These are phyloP conservation scores for Fomitopsis schrenkii DNA, from an alignment of 1,284 basidiomycete genomes.

Conservation along the genomic window DNA sequence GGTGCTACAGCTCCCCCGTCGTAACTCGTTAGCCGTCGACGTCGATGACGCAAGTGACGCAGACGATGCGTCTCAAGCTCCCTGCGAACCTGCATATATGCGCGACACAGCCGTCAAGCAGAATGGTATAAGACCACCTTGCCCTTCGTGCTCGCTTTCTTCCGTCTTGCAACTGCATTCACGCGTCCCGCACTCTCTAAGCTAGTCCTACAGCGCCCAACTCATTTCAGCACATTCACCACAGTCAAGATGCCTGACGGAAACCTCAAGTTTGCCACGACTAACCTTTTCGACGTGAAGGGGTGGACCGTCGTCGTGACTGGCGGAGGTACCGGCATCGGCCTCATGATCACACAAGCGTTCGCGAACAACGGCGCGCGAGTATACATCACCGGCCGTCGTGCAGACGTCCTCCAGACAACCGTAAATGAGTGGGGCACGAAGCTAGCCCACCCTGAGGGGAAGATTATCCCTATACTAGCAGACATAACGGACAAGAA, in stretches of 20 bases:
- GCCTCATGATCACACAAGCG: slow-evolving; percentile 36
- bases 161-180: background rate
- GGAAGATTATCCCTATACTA: slow-evolving; percentile 30
- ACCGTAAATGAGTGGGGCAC: slow-evolving; percentile 24
- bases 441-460: slow-evolving; percentile 25
- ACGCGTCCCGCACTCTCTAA: background rate
- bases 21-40: too few relatives aligned
- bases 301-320: slow-evolving; percentile 35
- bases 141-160: background rate
- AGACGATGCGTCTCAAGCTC: too few relatives aligned
- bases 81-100: too few relatives aligned
- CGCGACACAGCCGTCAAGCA: too few relatives aligned
- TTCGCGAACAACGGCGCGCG: slow-evolving; percentile 38
- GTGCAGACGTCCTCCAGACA: slow-evolving; percentile 22
- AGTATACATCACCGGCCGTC: slow-evolving; percentile 33
- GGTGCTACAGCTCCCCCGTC: too few relatives aligned
- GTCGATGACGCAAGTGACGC: too few relatives aligned
- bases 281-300: slow-evolving; percentile 29
- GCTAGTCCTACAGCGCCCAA: background rate
- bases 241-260: slow-evolving; percentile 9
- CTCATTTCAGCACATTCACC: background rate
- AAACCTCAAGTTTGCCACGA: slow-evolving; percentile 18
- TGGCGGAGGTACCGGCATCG: slow-evolving; percentile 37
- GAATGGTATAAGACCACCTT: too few relatives aligned
- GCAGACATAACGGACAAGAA: slow-evolving; percentile 32